Evolutionary conservation across 768 basidiomycete species (phyloP), one percentile per base, ranked within the genome.

Genomic region (Amanita pallidorosea): DNA sequence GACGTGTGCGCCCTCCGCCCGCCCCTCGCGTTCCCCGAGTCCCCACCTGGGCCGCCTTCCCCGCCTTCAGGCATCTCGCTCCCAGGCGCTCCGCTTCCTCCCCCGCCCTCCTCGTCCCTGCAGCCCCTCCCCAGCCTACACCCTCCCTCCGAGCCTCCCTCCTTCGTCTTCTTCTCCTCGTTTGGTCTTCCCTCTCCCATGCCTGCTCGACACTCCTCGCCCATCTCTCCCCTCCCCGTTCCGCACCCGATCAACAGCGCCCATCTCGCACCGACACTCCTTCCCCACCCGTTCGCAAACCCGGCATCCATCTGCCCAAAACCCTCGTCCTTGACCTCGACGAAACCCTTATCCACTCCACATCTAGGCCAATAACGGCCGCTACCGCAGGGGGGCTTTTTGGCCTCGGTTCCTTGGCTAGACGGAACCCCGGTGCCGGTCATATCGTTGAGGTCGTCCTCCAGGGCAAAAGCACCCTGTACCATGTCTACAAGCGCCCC

Each of bases 281-380:
- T 50, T 65, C 70, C 15, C 56, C 74, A 11, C 77, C 33, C 33
- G 2, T 33, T 33, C 33, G 80, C 56, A 82, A 76, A 60, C 79
- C 83, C 0, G 82, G 85, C 3, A 85, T 95, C 56, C 85, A 85
- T 58, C 72, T 80, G 29, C 92, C 80, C 23, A 99, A 99, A 72
- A 96, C 93, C 0, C 82, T 99, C 34, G 93, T 99, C 27, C 80
- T 99, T 40, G 96, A 99, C 69, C 74, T 99, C 47, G 96, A 99
- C 65, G 96, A 99, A 70, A 99, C 96, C 1, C 80, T 99, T 44
- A 98, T 98, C 52, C 96, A 99, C 63, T 96, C 94, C 2, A 98
- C 96, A 0, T 89, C 92, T 15, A 76, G 91, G 34, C 85, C 88
- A 22, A 73, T 86, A 31, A 65, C 70, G 46, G 64, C 72, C 59